Evolutionary conservation across 2,329 filamentous ascomycete species (phyloP).

Genomic region (Exserohilum rostratum): DNA sequence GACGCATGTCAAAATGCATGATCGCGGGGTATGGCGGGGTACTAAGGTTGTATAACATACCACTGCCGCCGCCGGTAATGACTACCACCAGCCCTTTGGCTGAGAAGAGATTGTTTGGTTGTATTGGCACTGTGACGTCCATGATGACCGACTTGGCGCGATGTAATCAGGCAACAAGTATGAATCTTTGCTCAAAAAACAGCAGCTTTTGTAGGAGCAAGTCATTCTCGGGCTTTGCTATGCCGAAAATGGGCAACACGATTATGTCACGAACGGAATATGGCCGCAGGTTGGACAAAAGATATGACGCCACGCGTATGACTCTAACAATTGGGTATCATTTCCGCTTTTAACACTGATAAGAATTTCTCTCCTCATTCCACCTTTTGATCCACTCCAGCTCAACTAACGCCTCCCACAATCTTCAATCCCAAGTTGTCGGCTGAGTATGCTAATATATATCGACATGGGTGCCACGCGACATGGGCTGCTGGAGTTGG

Average conservation of each 20-base stretch:
- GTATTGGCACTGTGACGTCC: slow-evolving; percentile 44
- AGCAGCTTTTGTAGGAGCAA: slow-evolving; percentile 2
- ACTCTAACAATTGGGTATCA: slow-evolving; percentile 24
- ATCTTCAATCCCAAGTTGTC: slow-evolving; percentile 72
- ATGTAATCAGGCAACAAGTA: not conserved
- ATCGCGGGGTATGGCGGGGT: slow-evolving; percentile 37
- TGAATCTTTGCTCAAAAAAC: not conserved
- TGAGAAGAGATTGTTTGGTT: slow-evolving; percentile 47
- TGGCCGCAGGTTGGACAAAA: slow-evolving; percentile 5
- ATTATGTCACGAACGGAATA: slow-evolving; percentile 21
- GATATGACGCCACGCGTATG: not conserved
- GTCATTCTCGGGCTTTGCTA: slow-evolving; percentile 15
- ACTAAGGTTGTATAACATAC: slow-evolving; percentile 35
- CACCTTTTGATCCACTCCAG: not conserved
- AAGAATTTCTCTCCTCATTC: slow-evolving; percentile 1
- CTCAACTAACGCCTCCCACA: slow-evolving; percentile 56
- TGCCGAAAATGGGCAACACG: slow-evolving; percentile 2
- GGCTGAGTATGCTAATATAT: slow-evolving; percentile 72
- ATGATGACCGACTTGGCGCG: slow-evolving; percentile 24
- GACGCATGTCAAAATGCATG: not conserved
- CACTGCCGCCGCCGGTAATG: slow-evolving; percentile 51
- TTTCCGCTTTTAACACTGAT: slow-evolving; percentile 9
- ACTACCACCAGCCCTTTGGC: slow-evolving; percentile 50
- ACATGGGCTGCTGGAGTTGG: slow-evolving; percentile 68
- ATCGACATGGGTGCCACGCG: slow-evolving; percentile 76